Evolutionary conservation across 192 early-diverging fungal species (phyloP), one percentile per base, ranked within the genome.

Genomic region (Coemansia sp.): DNA sequence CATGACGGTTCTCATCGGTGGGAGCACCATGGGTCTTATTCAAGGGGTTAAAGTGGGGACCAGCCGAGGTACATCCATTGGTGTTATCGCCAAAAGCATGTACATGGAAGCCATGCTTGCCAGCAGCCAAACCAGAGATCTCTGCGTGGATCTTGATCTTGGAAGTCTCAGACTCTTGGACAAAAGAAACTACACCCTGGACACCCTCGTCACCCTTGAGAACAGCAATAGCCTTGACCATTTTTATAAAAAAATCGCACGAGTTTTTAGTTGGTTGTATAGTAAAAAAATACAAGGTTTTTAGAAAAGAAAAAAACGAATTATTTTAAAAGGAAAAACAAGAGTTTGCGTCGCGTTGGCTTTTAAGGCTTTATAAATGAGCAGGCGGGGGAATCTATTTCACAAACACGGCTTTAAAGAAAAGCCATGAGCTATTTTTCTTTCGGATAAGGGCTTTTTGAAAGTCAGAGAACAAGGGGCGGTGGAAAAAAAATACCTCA

Each of bases 61-160:
- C 92, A 19, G 90, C 86, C 30, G 88, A 89, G n/a, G 78, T 84
- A 78, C 92, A 94, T 41, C 92, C 80, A 64, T 81, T 80, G 60
- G 81, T 81, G 79, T 79, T 81, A 70, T 83, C 81, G n/a, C 84
- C 84, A 42, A 79, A 84, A 65, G 80, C 61, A 65, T 94, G 92
- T 53, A 94, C 65, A 72, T 94, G 92, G 87, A 94, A 90, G 41
- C 92, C 92, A 76, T 91, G 90, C 43, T 81, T 65, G 42, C 89
- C 90, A 5, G 83, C 73, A 4, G 57, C 55, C 39, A 94, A 78
- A 29, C 87, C 87, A 36, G 55, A 47, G 53, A 92, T 38, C 28
- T 72, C 52, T 45, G 78, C 80, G 19, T 79, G 56, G 68, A 94
- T 73, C 24, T 51, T 33, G 41, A 79, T 72, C 35, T 80, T 80